Evolutionary conservation across 805 yeast species (phyloP), one percentile per base, ranked within the genome.

Genomic region (Cyberlindnera suaveolens): DNA sequence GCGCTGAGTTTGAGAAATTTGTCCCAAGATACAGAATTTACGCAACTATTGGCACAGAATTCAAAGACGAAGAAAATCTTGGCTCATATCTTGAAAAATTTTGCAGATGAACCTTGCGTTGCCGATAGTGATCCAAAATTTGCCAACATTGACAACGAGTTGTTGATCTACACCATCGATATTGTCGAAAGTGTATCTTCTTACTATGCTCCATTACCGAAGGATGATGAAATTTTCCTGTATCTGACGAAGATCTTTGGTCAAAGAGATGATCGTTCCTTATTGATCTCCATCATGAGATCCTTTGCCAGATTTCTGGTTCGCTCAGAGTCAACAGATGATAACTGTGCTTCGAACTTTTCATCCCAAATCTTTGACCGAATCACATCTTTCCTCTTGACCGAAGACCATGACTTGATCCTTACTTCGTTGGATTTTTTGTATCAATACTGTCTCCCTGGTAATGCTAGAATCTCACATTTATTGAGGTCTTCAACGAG

Each of bases 141-240:
- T 3, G 50, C 53, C 14, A 53, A 49, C 19, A 41, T 53, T 30
- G 62, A 63, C 39, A 72, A 71, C 42, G 96, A 89, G 58, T 65
- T 82, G 23, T 66, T 81, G 36, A 75, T 72, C 44, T 85, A 86
- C 59, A 66, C 81, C 13, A 62, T 87, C 41, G 99, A 93, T 61
- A 74, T 89, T 29, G 74, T 86, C 48, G 98, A 93, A 60, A 81
- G 90, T 3, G 75, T 89, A 29, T 78, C 91, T 3, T 83, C 96
- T 35, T 87, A 86, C 61, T 72, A 85, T 51, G 78, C 89, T 4
- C 90, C 93, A 27, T 84, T 82, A 23, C 71, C 78, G 19, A 72
- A 78, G 40, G 80, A 82, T 51, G 93, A 89, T 57, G 77, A 77
- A 14, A 61, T 89, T 49, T 80, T 89, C 62, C 59, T 72, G 42